Evolutionary conservation across 768 basidiomycete species (phyloP), one percentile per base, ranked within the genome.

Genomic region (Candolleomyces eurysporus): DNA sequence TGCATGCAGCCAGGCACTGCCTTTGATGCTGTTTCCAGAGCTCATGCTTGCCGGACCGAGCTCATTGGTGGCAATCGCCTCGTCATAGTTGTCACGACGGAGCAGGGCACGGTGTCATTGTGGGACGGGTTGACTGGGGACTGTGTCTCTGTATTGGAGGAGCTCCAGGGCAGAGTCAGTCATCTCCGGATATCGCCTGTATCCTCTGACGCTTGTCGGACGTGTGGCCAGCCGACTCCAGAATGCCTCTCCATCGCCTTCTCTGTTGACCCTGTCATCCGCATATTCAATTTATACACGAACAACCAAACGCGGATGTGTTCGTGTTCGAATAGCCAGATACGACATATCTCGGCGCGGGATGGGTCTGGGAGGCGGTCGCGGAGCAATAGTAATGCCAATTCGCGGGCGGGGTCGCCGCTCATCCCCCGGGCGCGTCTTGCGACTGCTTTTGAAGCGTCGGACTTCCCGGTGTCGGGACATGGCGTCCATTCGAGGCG

Each of bases 401-500:
- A 68, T 64, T 76, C 78, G 11, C 74, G 75, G 61, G 65, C 76
- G 11, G 78, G 80, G 3, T 84, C 85, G 0, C 84, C 86, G 6
- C 69, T 74, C 14, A 76, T 79, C 21, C 72, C 79, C 6, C 80
- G 84, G 58, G 78, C 83, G 50, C 77, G 84, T 59, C 67, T 84
- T 16, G 81, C 83, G 4, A 75, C 83, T 19, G 71, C 74, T 54
- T 80, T 73, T 21, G 85, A 87, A 57, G 69, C 78, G 0, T 74
- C 82, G 5, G 76, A 83, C 9, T 94, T 92, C 69, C 92, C 92
- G 11, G 82, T 94, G 22, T 93, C 90, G 6, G 91, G 81, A 2
- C 92, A 92, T 67, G 93, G 90, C 19, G 82, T 89, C 43, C 85
- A 92, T 69, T 86, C 90, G 26, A 82, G 91, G 50, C 80, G 91